A percentile compares a stretch with the other conserved stretches of the same genome.
Evolutionary conservation across 306 rosid species (phyloP).

Genomic region (Inga laurina): DNA sequence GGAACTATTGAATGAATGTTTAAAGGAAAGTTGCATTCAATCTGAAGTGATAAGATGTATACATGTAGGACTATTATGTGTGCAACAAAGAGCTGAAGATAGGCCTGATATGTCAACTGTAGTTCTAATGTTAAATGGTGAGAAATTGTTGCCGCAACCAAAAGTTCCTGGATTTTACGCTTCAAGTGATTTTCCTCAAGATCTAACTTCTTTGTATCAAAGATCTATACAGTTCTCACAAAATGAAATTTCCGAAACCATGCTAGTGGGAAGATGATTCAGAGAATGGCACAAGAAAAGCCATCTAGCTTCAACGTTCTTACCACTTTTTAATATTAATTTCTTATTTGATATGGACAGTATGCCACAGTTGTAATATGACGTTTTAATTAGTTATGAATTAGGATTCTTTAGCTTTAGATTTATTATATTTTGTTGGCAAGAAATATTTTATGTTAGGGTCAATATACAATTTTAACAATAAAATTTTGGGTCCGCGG

Average conservation of each 20-base stretch:
- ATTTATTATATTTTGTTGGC: no score
- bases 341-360: not conserved
- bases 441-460: no score
- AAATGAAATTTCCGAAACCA: slow-evolving; percentile 25
- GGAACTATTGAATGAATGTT: slow-evolving; percentile 19
- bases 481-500: no score
- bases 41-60: slow-evolving; percentile 25
- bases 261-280: slow-evolving; percentile 20
- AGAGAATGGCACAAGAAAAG: not conserved
- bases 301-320: not conserved
- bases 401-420: no score
- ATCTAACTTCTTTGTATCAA: not conserved
- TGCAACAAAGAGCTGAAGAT: slow-evolving; percentile 31
- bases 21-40: not conserved
- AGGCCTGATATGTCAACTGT: slow-evolving; percentile 39
- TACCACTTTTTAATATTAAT: not conserved
- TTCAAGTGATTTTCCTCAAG: not conserved
- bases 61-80: slow-evolving; percentile 32
- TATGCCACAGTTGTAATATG: not conserved
- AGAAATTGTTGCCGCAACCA: slow-evolving; percentile 25
- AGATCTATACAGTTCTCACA: not conserved
- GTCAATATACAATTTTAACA: no score
- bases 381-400: not conserved
- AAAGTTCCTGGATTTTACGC: slow-evolving; percentile 28
- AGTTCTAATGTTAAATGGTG: slow-evolving; percentile 35